phyloP scores from a whole-genome alignment of 257 asterid genomes.

The Solanum microdontum region DNA sequence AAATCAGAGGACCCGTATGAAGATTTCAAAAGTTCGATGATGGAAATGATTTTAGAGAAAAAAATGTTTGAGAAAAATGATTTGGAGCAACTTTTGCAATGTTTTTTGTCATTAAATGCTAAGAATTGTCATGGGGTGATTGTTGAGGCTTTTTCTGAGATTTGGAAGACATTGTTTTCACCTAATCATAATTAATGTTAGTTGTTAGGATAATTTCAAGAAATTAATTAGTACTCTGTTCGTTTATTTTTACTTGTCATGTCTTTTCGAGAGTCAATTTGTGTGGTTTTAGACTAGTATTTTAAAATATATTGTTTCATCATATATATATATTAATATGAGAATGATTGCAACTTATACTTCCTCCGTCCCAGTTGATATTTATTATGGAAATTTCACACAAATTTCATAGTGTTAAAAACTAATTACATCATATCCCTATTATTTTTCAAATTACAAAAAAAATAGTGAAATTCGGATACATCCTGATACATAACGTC shows the following conservation, averaged over 20 bases:
- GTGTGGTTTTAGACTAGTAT: too few relatives aligned
- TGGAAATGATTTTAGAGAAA: slow-evolving; percentile 84
- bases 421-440: too few relatives aligned
- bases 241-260: too few relatives aligned
- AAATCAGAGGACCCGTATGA: slow-evolving; percentile 61
- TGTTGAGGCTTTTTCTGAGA: slow-evolving; percentile 53
- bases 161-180: slow-evolving; percentile 53
- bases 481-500: too few relatives aligned
- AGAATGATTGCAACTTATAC: neutral
- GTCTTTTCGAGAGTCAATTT: neutral
- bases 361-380: neutral
- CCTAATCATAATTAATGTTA: neutral
- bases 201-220: neutral
- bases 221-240: neutral
- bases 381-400: too few relatives aligned
- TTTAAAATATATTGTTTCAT: neutral
- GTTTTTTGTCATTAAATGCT: slow-evolving; percentile 63
- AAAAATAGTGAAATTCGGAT: too few relatives aligned
- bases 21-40: slow-evolving; percentile 83
- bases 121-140: slow-evolving; percentile 46
- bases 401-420: too few relatives aligned
- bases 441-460: too few relatives aligned
- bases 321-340: neutral
- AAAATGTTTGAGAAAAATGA: slow-evolving; percentile 58
- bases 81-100: slow-evolving; percentile 61